phyloP scores from a whole-genome alignment of 768 basidiomycete genomes.

The Panus rudis region DNA sequence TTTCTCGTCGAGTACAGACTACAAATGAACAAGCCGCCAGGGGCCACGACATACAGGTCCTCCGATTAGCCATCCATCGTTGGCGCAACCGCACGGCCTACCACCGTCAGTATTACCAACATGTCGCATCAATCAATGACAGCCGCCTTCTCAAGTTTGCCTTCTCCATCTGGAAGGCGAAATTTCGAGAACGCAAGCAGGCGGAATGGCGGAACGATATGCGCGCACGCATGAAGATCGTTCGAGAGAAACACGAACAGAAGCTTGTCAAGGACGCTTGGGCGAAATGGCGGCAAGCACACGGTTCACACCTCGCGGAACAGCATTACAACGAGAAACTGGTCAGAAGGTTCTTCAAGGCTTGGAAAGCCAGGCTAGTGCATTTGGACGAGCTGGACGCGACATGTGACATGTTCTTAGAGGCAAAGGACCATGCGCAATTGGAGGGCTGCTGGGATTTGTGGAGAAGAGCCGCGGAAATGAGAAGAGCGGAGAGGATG shows the following conservation, averaged over 20 bases:
- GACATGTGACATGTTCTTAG: conserved; percentile 42
- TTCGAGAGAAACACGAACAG: conserved; percentile 49
- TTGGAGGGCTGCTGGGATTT: conserved; percentile 42
- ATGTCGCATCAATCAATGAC: conserved; percentile 38
- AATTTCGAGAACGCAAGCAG: conserved; percentile 48
- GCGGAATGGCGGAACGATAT: conserved; percentile 60
- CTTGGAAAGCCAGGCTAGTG: conserved; percentile 46
- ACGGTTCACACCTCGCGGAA: conserved; percentile 43
- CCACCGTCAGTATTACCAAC: conserved; percentile 33
- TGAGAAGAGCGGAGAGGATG: conserved; percentile 38
- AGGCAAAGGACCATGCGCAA: conserved; percentile 29
- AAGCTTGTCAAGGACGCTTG: conserved; percentile 52
- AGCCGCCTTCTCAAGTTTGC: conserved; percentile 35
- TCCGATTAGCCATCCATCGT: conserved; percentile 49
- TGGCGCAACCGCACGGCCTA: conserved; percentile 47
- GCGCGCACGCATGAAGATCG: conserved; percentile 59
- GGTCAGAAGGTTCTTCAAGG: conserved; percentile 34
- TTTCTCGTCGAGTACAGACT: conserved; percentile 38
- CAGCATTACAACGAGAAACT: conserved; percentile 43
- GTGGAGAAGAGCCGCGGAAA: conserved; percentile 45
- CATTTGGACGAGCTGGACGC: conserved; percentile 38
- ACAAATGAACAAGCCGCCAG: conserved; percentile 61
- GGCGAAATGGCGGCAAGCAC: conserved; percentile 58
- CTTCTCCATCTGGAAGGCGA: conserved; percentile 47
- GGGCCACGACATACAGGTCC: conserved; percentile 60